Percentiles rank a stretch among this genome's conserved stretches.
Evolutionary conservation across 306 rosid genomes (phyloP).

Genomic region (Citrullus amarus): DNA sequence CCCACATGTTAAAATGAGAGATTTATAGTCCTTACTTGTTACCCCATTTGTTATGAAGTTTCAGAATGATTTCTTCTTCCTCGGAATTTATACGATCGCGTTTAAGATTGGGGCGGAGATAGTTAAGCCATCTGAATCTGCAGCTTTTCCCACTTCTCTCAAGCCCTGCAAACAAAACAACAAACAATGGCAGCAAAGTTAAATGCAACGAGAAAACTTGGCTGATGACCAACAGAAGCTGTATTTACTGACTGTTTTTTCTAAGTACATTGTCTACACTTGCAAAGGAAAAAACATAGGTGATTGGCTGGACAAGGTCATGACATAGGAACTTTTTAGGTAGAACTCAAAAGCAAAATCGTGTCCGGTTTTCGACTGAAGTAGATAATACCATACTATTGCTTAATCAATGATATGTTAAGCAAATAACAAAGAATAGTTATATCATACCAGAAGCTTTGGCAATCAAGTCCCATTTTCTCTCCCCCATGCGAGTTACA

Average conservation of each 20-base stretch:
- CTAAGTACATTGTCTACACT: neutral
- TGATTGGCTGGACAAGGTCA: neutral
- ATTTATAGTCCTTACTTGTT: slow-evolving; percentile 46
- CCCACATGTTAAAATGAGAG: neutral
- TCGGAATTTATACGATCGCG: slow-evolving; percentile 31
- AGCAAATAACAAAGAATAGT: no score
- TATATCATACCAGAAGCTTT: slow-evolving; percentile 48
- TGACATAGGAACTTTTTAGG: no score
- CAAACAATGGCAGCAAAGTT: neutral
- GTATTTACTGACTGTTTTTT: neutral
- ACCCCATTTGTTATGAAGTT: slow-evolving; percentile 64
- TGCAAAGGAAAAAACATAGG: neutral
- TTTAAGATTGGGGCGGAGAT: slow-evolving; percentile 61
- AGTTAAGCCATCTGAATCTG: slow-evolving; percentile 75
- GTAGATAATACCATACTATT: no score
- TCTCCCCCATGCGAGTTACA: slow-evolving; percentile 39
- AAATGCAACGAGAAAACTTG: neutral
- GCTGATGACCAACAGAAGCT: neutral
- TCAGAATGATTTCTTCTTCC: slow-evolving; percentile 44
- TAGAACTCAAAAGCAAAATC: no score
- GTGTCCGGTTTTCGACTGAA: no score
- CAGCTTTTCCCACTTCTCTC: slow-evolving; percentile 81
- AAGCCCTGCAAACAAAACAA: slow-evolving; percentile 27
- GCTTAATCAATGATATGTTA: no score
- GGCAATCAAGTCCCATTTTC: slow-evolving; percentile 63